phyloP scores from a whole-genome alignment of 805 yeast species.

The Wickerhamiella alocasiicola region DNA sequence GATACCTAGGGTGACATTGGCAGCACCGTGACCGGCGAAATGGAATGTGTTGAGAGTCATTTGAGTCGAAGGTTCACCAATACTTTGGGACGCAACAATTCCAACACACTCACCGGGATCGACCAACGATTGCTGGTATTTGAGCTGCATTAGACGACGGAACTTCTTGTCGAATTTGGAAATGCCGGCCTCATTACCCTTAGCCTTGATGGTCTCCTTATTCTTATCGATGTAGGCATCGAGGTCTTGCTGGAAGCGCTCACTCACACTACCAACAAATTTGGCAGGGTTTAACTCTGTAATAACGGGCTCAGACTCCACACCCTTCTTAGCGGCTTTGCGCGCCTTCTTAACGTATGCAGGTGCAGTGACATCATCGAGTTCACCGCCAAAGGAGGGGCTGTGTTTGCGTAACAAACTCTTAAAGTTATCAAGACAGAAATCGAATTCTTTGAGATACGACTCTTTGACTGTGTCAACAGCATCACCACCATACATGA shows the following conservation, averaged over 20 bases:
- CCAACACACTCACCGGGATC: conserved; percentile 98
- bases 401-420: conserved; percentile 76
- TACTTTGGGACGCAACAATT: conserved; percentile 93
- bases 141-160: conserved; percentile 93
- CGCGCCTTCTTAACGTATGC: conserved; percentile 69
- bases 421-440: conserved; percentile 84
- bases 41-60: conserved; percentile 96
- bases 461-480: conserved; percentile 90
- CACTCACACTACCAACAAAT: conserved; percentile 87
- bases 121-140: conserved; percentile 90
- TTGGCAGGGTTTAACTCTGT: conserved; percentile 79
- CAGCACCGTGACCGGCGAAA: conserved; percentile 99
- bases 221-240: conserved; percentile 54
- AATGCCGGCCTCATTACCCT: conserved; percentile 32
- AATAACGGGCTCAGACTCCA: conserved; percentile 71
- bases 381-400: conserved; percentile 57
- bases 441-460: conserved; percentile 82
- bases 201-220: conserved; percentile 28
- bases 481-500: conserved; percentile 95
- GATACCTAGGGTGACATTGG: conserved; percentile 97
- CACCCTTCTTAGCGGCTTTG: conserved; percentile 50
- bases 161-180: conserved; percentile 64
- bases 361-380: conserved; percentile 76
- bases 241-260: conserved; percentile 68
- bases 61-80: conserved; percentile 99